Conservation (phyloP, 2,329 filamentous ascomycete species). For the Cytospora leucostoma region DNA sequence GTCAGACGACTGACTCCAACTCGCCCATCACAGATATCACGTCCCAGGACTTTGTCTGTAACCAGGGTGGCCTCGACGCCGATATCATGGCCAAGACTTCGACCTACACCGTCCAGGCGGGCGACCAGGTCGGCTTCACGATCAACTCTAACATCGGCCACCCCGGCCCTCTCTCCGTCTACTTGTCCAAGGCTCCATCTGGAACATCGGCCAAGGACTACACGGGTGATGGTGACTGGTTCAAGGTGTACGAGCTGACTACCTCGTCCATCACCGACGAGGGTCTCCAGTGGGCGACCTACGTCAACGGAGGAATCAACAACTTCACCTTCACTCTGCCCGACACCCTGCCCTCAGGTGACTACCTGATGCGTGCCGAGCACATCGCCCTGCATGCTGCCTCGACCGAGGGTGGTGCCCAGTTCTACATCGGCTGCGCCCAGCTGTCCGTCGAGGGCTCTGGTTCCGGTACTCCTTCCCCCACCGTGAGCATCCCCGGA, state of each 20-base stretch:
- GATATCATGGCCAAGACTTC: conserved; percentile 40
- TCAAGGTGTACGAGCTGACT: conserved; percentile 41
- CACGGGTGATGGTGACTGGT: conserved; percentile 41
- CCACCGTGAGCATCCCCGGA: conserved; percentile 38
- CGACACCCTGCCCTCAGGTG: conserved; percentile 36
- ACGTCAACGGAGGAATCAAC: conserved; percentile 32
- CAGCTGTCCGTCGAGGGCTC: conserved; percentile 39
- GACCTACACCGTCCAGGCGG: conserved; percentile 41
- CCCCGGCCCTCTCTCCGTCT: conserved; percentile 42
- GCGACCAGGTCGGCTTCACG: conserved; percentile 45
- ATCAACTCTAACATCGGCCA: conserved; percentile 40
- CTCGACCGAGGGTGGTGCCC: conserved; percentile 37
- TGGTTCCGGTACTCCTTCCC: conserved; percentile 35
- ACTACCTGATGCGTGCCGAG: conserved; percentile 47
- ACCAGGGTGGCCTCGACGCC: conserved; percentile 41
- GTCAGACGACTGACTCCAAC: conserved; percentile 36
- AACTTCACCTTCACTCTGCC: conserved; percentile 41
- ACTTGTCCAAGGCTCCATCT: conserved; percentile 40
- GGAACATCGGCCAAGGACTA: conserved; percentile 38
- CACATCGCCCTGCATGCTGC: conserved; percentile 43
- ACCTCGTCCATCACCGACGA: conserved; percentile 34
- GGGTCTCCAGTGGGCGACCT: conserved; percentile 39
- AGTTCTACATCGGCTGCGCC: conserved; percentile 44
- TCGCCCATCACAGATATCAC: conserved; percentile 43
- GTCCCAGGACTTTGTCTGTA: conserved; percentile 43